Percentiles rank a stretch among this genome's conserved stretches.
Conservation (phyloP, 257 asterid species). For the Prunella vulgaris region DNA sequence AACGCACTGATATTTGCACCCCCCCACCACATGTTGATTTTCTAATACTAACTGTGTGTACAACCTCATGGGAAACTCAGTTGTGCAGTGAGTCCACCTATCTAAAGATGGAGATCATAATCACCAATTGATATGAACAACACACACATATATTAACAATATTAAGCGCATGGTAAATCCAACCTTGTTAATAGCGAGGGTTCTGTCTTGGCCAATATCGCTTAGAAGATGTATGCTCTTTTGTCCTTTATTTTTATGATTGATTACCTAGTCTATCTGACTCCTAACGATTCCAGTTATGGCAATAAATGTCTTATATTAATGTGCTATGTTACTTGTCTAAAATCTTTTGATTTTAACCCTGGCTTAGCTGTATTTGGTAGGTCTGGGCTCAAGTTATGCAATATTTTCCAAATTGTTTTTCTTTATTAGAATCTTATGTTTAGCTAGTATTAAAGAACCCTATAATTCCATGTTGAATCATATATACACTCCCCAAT, state of each 20-base stretch:
- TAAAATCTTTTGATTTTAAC: background rate
- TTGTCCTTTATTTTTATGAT: background rate
- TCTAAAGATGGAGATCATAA: background rate
- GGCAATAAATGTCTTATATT: background rate
- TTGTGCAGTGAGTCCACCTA: background rate
- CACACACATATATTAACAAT: background rate
- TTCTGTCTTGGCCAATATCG: background rate
- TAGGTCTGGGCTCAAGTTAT: background rate
- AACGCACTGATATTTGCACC: background rate
- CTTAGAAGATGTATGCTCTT: background rate
- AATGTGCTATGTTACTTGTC: background rate
- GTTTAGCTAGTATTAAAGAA: constrained; percentile 3
- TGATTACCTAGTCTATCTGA: background rate
- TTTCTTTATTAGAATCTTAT: background rate
- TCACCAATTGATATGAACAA: background rate
- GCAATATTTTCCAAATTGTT: background rate
- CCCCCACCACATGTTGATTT: background rate
- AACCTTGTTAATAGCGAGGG: background rate
- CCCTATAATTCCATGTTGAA: background rate
- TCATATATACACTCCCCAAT: background rate
- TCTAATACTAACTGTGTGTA: background rate
- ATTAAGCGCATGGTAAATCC: background rate
- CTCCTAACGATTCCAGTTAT: background rate
- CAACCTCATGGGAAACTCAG: background rate
- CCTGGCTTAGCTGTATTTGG: background rate